phyloP scores from a whole-genome alignment of 2,329 filamentous ascomycete species.

The Fusarium vanettenii region DNA sequence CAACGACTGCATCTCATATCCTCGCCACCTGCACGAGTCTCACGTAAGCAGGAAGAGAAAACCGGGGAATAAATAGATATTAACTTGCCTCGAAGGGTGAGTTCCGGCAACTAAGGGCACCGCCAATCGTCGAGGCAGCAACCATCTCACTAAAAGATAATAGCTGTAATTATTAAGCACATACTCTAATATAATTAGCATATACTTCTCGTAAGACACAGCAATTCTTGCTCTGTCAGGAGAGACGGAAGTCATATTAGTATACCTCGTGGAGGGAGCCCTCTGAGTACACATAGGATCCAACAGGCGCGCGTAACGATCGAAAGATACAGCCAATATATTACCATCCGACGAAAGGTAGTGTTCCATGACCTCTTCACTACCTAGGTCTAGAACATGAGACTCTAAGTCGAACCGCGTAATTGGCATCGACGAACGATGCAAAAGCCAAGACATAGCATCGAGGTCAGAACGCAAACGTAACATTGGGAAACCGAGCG shows the following conservation, averaged over 20 bases:
- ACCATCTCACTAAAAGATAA: constrained; percentile 9
- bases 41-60: neutral
- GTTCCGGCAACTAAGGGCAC: neutral
- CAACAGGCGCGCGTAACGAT: neutral
- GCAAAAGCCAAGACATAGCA: neutral
- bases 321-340: neutral
- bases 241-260: too few species aligned
- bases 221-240: too few species aligned
- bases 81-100: neutral
- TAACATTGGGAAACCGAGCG: too few species aligned
- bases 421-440: too few species aligned
- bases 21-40: neutral
- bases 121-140: constrained; percentile 1
- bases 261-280: too few species aligned
- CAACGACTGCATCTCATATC: constrained; percentile 22
- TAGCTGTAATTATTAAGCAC: too few species aligned
- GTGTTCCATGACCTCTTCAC: neutral
- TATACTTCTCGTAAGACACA: too few species aligned
- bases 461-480: neutral
- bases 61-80: neutral
- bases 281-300: neutral
- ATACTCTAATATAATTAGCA: too few species aligned
- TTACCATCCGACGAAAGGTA: neutral
- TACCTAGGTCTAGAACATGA: neutral
- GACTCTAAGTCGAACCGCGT: neutral